Percentiles rank a stretch among this genome's conserved stretches.
Conservation (phyloP, 1,139 yeast species). For the Blastobotrys aristatus region DNA sequence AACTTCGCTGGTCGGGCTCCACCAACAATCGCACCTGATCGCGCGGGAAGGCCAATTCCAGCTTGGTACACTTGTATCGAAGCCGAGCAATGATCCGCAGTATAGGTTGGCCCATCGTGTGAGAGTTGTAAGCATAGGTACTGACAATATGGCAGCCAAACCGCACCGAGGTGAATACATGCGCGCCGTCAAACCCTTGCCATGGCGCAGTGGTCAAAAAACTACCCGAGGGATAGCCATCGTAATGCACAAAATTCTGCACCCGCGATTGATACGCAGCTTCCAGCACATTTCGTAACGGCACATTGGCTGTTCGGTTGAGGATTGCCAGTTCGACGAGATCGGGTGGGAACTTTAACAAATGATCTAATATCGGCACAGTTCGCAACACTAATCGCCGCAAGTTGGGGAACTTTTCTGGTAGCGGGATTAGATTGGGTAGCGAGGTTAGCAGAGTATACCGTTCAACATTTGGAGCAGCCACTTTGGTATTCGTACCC, state of each 20-base stretch:
- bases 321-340: neutral
- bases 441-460: neutral
- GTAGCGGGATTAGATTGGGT: neutral
- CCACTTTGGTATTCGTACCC: neutral
- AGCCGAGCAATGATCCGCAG: neutral
- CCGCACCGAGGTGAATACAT: neutral
- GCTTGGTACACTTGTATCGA: neutral
- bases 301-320: too few relatives aligned
- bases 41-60: neutral
- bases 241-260: neutral
- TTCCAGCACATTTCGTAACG: neutral
- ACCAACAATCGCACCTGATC: too few relatives aligned
- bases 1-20: neutral
- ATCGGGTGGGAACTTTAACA: neutral
- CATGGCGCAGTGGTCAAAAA: neutral
- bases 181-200: neutral
- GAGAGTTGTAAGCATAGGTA: neutral
- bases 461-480: neutral
- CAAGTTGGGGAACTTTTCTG: neutral
- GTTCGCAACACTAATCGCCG: neutral
- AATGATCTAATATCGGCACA: neutral
- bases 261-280: neutral
- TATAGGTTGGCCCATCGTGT: neutral
- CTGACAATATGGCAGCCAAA: neutral
- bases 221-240: too few relatives aligned